phyloP scores from a whole-genome alignment of 768 basidiomycete genomes.

The Coprinopsis strossmayeri region DNA sequence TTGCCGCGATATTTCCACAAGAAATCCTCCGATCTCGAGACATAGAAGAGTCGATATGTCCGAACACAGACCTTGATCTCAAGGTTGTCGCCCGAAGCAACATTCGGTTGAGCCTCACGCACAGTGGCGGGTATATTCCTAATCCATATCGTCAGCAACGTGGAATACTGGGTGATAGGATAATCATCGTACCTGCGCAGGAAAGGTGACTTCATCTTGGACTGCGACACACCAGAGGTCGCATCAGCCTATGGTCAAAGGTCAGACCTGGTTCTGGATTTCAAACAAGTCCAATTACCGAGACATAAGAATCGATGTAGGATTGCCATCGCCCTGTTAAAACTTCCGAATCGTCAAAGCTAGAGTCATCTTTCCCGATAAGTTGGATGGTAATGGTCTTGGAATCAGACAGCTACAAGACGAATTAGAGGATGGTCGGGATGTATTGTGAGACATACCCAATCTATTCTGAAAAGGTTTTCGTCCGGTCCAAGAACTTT shows the following conservation, averaged over 20 bases:
- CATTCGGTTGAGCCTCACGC: slow-evolving; percentile 33
- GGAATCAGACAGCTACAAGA: slow-evolving; percentile 50
- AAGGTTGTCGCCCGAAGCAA: slow-evolving; percentile 51
- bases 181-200: slow-evolving; percentile 45
- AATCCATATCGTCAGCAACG: slow-evolving; percentile 1
- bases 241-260: slow-evolving; percentile 38
- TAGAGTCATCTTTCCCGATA: slow-evolving; percentile 74
- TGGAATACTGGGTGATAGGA: not conserved
- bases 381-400: slow-evolving; percentile 69
- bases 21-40: slow-evolving; percentile 60
- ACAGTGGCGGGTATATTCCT: slow-evolving; percentile 35
- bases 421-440: not conserved
- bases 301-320: slow-evolving; percentile 73
- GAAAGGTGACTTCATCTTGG: slow-evolving; percentile 52
- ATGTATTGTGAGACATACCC: slow-evolving; percentile 39
- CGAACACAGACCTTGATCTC: slow-evolving; percentile 83
- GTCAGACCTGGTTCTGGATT: not conserved
- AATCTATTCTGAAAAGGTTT: slow-evolving; percentile 74
- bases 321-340: slow-evolving; percentile 73
- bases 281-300: slow-evolving; percentile 30
- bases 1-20: slow-evolving; percentile 40
- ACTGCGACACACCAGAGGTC: slow-evolving; percentile 46
- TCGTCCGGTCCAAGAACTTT: slow-evolving; percentile 70
- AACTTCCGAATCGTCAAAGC: slow-evolving; percentile 70
- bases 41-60: slow-evolving; percentile 79